A percentile compares a stretch with the other conserved stretches of the same genome.
Conservation (phyloP, 192 early-diverging fungal species). For the Coemansia nantahalensis region DNA sequence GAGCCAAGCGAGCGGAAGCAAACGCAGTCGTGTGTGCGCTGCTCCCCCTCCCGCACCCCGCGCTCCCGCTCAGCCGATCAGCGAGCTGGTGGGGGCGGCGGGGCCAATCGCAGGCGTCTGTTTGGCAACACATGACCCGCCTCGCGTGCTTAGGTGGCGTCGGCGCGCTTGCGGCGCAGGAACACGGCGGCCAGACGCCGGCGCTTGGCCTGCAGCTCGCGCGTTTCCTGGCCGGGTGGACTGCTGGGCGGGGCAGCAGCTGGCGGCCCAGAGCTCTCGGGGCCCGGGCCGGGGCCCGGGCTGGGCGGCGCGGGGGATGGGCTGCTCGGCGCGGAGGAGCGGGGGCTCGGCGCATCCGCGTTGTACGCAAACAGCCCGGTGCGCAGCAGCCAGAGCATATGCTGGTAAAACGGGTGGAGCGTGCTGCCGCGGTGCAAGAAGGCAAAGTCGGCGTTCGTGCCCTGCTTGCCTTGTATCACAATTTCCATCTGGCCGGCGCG, state of each 20-base stretch:
- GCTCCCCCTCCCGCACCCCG: too few relatives aligned
- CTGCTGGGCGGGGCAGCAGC: too few relatives aligned
- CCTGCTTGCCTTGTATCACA: slow-evolving; percentile 70
- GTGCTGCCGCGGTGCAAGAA: slow-evolving; percentile 60
- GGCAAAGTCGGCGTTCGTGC: slow-evolving; percentile 65
- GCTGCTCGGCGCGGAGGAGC: neutral
- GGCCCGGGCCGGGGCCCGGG: too few relatives aligned
- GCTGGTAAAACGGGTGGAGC: slow-evolving; percentile 71
- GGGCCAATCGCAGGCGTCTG: too few relatives aligned
- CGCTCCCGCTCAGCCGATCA: too few relatives aligned
- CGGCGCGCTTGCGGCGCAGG: slow-evolving; percentile 8
- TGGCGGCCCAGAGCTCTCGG: too few relatives aligned
- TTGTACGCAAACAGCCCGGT: slow-evolving; percentile 58
- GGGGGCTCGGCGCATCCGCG: neutral
- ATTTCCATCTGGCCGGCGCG: slow-evolving; percentile 64
- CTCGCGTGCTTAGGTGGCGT: neutral
- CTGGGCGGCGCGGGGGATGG: slow-evolving; percentile 5
- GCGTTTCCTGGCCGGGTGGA: too few relatives aligned
- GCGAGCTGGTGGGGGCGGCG: too few relatives aligned
- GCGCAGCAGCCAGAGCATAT: slow-evolving; percentile 61
- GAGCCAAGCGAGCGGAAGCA: too few relatives aligned
- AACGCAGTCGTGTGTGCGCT: too few relatives aligned
- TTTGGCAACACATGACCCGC: too few relatives aligned
- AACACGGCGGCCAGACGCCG: slow-evolving; percentile 22
- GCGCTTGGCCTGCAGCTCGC: slow-evolving; percentile 28